A percentile compares a stretch with the other conserved stretches of the same genome.
phyloP scores from a whole-genome alignment of 108 stramenopile species.

The Aurantiochytrium sp. region DNA sequence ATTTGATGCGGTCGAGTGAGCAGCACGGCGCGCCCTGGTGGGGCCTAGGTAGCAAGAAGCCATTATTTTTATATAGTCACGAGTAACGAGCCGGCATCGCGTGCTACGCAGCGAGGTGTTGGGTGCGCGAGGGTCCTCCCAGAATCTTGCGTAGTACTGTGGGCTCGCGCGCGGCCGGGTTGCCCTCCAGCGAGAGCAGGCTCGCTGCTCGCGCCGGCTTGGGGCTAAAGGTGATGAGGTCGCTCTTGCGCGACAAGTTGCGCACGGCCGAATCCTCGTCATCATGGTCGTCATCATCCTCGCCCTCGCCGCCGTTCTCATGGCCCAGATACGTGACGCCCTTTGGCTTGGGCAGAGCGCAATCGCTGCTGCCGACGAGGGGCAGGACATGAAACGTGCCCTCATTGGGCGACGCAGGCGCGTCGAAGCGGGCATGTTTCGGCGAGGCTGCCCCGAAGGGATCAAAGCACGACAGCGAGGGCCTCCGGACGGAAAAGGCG shows the following conservation, averaged over 20 bases:
- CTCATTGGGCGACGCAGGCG: too few relatives aligned
- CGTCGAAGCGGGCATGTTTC: not conserved
- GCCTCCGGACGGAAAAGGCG: not conserved
- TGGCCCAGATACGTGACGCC: too few relatives aligned
- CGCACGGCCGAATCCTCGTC: too few relatives aligned
- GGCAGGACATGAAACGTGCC: too few relatives aligned
- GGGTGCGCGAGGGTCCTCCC: not conserved
- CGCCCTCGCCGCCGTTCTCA: too few relatives aligned
- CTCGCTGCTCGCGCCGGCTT: not conserved
- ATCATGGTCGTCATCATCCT: too few relatives aligned
- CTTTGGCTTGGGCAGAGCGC: too few relatives aligned
- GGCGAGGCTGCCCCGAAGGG: not conserved
- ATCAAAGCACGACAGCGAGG: not conserved
- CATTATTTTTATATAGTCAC: too few relatives aligned
- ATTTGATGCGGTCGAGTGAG: not conserved
- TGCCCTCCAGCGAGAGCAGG: not conserved
- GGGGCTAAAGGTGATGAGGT: not conserved
- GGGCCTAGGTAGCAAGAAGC: not conserved
- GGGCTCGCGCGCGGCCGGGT: not conserved
- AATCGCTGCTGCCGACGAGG: not conserved
- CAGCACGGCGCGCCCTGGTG: not conserved
- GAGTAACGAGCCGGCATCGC: too few relatives aligned
- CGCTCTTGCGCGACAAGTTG: not conserved
- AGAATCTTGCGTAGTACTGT: not conserved
- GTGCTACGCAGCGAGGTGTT: too few relatives aligned